Percentiles rank a stretch among this genome's conserved stretches.
phyloP scores from a whole-genome alignment of 1,284 basidiomycete species.

The Uromyces viciae-fabae region DNA sequence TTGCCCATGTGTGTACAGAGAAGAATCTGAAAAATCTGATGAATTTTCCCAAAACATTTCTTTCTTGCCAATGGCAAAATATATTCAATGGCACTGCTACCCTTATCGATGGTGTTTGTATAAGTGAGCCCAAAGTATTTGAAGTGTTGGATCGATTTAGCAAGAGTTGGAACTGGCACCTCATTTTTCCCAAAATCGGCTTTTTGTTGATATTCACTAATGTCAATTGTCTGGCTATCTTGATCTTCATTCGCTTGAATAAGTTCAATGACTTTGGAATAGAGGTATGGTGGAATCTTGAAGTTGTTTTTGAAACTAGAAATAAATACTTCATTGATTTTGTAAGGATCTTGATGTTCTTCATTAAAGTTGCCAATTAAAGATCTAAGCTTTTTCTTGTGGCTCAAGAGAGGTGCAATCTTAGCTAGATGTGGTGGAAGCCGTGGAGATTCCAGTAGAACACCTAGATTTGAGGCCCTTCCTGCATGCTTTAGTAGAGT shows the following conservation, averaged over 20 bases:
- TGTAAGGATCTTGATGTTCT: background rate
- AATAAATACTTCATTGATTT: constrained; percentile 3
- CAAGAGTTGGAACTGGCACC: constrained; percentile 18
- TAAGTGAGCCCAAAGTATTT: constrained; percentile 11
- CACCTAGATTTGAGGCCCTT: constrained; percentile 29
- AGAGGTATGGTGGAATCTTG: constrained; percentile 22
- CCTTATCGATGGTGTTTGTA: constrained; percentile 19
- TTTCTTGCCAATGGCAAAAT: background rate
- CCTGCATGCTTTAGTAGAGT: constrained; percentile 20
- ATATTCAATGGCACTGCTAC: constrained; percentile 38
- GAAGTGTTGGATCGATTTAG: background rate
- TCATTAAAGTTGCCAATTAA: constrained; percentile 26
- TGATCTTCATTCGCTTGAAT: background rate
- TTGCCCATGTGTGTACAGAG: background rate
- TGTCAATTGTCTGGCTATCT: background rate
- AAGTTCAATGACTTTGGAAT: background rate
- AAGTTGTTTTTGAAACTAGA: constrained; percentile 2
- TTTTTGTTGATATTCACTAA: constrained; percentile 9
- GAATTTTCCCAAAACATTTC: constrained; percentile 17
- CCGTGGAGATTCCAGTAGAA: background rate
- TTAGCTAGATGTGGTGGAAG: constrained; percentile 9
- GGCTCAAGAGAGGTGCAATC: constrained; percentile 9
- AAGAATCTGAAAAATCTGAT: constrained; percentile 9
- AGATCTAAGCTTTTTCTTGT: constrained; percentile 27
- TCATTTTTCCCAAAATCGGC: background rate